These are phyloP conservation scores for Thoreauomyces humboldtii DNA, from an alignment of 192 early-diverging fungal genomes.

Conservation along the genomic window DNA sequence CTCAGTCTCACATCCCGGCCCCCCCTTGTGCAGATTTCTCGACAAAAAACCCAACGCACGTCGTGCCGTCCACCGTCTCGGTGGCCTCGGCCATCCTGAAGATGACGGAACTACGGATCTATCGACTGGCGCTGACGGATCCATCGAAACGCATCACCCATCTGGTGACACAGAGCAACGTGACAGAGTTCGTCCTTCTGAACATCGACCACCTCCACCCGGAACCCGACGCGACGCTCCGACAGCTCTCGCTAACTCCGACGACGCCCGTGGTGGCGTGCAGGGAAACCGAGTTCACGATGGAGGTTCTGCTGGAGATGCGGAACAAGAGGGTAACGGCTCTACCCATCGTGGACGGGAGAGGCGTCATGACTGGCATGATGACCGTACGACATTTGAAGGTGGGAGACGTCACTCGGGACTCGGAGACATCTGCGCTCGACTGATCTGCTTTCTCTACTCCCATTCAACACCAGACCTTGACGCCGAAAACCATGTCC, in stretches of 20 bases:
- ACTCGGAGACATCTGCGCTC: too few species aligned
- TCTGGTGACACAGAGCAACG: slow-evolving; percentile 20
- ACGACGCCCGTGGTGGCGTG: slow-evolving; percentile 21
- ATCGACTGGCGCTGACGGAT: slow-evolving; percentile 18
- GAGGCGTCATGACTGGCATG: slow-evolving; percentile 7
- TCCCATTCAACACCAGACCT: neutral
- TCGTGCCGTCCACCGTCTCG: slow-evolving; percentile 4
- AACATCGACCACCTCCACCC: slow-evolving; percentile 35
- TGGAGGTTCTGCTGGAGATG: slow-evolving; percentile 24
- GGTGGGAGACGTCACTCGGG: too few species aligned
- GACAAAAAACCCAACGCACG: slow-evolving; percentile 26
- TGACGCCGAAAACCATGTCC: neutral
- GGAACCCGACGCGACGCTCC: slow-evolving; percentile 27
- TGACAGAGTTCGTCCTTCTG: slow-evolving; percentile 26
- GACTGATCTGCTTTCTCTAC: neutral
- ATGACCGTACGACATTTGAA: slow-evolving; percentile 27
- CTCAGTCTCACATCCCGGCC: neutral
- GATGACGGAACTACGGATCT: neutral
- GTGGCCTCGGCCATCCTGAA: slow-evolving; percentile 5
- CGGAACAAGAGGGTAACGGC: slow-evolving; percentile 18
- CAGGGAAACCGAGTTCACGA: slow-evolving; percentile 1
- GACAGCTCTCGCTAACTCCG: slow-evolving; percentile 11
- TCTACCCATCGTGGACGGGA: slow-evolving; percentile 9
- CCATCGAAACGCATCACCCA: slow-evolving; percentile 11
- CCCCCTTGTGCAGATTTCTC: slow-evolving; percentile 25